Percentiles rank a stretch among this genome's conserved stretches.
Evolutionary conservation across 2,329 filamentous ascomycete genomes (phyloP).

Genomic region (Fusarium buharicum): DNA sequence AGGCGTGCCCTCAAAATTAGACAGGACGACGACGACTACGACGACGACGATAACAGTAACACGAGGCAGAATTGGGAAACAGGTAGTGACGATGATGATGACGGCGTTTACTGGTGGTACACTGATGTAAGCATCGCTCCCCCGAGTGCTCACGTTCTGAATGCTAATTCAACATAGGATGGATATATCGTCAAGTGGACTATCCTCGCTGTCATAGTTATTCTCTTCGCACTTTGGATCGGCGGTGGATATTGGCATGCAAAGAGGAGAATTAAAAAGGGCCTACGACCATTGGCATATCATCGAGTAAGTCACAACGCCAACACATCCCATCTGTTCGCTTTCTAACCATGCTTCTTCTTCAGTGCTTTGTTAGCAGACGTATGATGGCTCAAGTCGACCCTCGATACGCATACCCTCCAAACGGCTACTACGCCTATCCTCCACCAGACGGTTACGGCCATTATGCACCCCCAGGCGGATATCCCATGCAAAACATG

Average conservation of each 20-base stretch:
- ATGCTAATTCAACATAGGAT: constrained; percentile 55
- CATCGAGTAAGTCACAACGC: constrained; percentile 66
- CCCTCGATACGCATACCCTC: constrained; percentile 60
- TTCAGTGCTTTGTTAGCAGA: constrained; percentile 64
- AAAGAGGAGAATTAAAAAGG: constrained; percentile 71
- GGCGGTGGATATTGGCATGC: constrained; percentile 77
- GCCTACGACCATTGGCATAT: constrained; percentile 72
- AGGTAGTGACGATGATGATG: constrained; percentile 23
- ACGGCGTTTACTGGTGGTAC: constrained; percentile 47
- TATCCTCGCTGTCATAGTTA: constrained; percentile 71
- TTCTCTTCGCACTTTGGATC: constrained; percentile 69
- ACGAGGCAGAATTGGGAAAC: not conserved
- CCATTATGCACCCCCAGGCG: constrained; percentile 36
- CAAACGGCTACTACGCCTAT: constrained; percentile 51
- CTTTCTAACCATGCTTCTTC: constrained; percentile 8
- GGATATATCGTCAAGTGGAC: constrained; percentile 77
- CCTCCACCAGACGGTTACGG: constrained; percentile 51
- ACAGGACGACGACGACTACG: constrained; percentile 27
- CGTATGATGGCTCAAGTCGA: constrained; percentile 59
- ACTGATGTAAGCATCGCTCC: constrained; percentile 34
- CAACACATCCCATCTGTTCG: constrained; percentile 1
- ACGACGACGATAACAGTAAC: constrained; percentile 6
- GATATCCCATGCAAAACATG: constrained; percentile 48
- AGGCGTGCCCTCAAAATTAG: constrained; percentile 35
- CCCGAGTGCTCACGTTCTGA: not conserved